Percentiles rank a stretch among this genome's conserved stretches.
Evolutionary conservation across 108 stramenopile species (phyloP).

Genomic region (Fistulifera pelliculosa): DNA sequence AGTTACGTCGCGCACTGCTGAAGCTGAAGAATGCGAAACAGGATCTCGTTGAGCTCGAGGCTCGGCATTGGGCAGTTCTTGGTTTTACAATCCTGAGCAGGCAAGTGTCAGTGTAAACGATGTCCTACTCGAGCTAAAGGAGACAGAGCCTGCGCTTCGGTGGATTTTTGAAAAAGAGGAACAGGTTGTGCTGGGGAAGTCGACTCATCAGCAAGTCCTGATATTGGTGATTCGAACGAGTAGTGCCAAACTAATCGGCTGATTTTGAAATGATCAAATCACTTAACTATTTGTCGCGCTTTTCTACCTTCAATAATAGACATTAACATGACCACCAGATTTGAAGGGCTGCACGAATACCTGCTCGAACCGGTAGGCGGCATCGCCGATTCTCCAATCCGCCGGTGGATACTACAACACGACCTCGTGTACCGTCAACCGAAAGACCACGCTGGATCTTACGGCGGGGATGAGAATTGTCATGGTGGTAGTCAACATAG

Average conservation of each 20-base stretch:
- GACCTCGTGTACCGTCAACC: constrained; percentile 32
- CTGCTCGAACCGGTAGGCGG: constrained; percentile 33
- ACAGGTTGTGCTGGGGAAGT: too few relatives aligned
- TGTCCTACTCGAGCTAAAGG: constrained; percentile 19
- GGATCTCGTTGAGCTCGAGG: constrained; percentile 40
- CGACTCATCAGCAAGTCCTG: too few relatives aligned
- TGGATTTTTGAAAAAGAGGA: too few relatives aligned
- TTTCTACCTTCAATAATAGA: too few relatives aligned
- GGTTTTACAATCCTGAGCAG: constrained; percentile 56
- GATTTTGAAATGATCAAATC: too few relatives aligned
- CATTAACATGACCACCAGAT: constrained; percentile 36
- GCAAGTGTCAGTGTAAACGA: constrained; percentile 31
- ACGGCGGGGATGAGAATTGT: constrained; percentile 15
- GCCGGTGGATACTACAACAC: constrained; percentile 35
- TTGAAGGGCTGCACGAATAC: constrained; percentile 37
- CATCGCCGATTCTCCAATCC: constrained; percentile 42
- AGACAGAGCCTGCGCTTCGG: constrained; percentile 1
- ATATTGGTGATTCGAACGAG: too few relatives aligned
- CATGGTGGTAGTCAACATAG: constrained; percentile 29
- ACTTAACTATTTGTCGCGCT: too few relatives aligned
- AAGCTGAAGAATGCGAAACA: constrained; percentile 40
- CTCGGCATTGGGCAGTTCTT: constrained; percentile 68
- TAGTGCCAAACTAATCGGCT: too few relatives aligned
- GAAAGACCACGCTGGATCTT: constrained; percentile 24
- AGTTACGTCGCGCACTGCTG: constrained; percentile 45